These are phyloP conservation scores for Gossypium australe DNA, from an alignment of 345 rosid species.

Conservation along the genomic window DNA sequence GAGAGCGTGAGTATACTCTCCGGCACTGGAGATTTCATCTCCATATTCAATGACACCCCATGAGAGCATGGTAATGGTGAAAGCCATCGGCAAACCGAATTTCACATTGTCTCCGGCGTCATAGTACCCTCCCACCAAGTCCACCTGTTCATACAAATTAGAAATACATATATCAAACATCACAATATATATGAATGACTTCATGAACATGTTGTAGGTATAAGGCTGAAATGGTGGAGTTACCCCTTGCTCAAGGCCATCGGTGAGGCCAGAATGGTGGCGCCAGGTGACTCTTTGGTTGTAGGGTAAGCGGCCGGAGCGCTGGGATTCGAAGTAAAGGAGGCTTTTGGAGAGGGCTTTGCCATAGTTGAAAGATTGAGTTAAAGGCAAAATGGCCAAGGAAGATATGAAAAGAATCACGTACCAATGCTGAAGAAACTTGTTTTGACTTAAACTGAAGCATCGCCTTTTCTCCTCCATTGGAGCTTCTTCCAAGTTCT, in stretches of 20 bases:
- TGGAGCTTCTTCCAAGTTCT: background rate
- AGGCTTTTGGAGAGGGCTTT: conserved; percentile 56
- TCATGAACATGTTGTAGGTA: background rate
- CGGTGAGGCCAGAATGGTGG: conserved; percentile 59
- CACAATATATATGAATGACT: background rate
- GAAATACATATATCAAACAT: background rate
- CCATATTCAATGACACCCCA: conserved; percentile 81
- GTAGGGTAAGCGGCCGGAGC: conserved; percentile 58
- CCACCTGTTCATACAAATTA: conserved; percentile 41
- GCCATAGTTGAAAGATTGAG: conserved; percentile 34
- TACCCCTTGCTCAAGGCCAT: conserved; percentile 67
- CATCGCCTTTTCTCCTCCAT: conserved; percentile 11
- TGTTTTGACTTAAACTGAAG: background rate
- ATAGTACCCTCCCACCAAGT: conserved; percentile 88
- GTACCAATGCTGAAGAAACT: background rate
- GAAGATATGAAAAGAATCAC: background rate
- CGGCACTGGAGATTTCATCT: conserved; percentile 38
- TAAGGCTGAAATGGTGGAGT: background rate
- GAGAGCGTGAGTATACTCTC: conserved; percentile 51
- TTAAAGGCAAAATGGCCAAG: conserved; percentile 6
- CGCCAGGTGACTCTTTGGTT: conserved; percentile 61
- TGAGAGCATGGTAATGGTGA: conserved; percentile 78
- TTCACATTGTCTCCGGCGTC: conserved; percentile 95
- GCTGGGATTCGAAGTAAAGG: conserved; percentile 62
- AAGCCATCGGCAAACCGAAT: conserved; percentile 87